phyloP scores from a whole-genome alignment of 139 green algal species.

The Eudorina sp. region DNA sequence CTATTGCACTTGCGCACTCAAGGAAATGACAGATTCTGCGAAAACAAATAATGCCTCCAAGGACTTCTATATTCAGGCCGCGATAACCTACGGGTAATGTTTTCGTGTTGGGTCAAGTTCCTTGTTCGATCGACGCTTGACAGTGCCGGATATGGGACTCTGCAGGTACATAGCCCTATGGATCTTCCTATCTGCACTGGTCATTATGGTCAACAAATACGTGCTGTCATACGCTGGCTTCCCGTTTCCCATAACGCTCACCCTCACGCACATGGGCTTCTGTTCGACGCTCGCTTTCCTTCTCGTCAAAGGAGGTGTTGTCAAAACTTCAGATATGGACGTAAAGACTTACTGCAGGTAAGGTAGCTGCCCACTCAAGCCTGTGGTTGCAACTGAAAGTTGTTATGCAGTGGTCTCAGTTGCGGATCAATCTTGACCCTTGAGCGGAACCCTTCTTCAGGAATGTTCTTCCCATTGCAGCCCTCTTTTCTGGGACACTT shows the following conservation, averaged over 20 bases:
- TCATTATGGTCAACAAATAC: constrained; percentile 87
- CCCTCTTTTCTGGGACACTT: constrained; percentile 87
- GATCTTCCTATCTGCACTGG: constrained; percentile 59
- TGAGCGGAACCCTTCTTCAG: not conserved
- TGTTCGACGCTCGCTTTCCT: constrained; percentile 58
- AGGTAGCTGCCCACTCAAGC: not conserved
- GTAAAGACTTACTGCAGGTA: constrained; percentile 53
- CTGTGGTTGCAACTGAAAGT: too few species aligned
- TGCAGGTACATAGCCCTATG: constrained; percentile 62
- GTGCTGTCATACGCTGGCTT: constrained; percentile 73
- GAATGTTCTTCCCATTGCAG: constrained; percentile 79
- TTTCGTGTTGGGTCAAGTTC: not conserved
- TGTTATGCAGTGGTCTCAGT: not conserved
- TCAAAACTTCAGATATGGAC: constrained; percentile 44
- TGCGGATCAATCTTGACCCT: not conserved
- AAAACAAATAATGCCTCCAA: not conserved
- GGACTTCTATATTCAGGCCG: constrained; percentile 25
- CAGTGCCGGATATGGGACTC: not conserved
- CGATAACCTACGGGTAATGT: constrained; percentile 31
- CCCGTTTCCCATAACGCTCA: constrained; percentile 77
- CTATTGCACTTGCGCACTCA: too few species aligned
- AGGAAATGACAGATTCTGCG: not conserved
- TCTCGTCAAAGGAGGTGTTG: constrained; percentile 51
- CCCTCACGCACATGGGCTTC: constrained; percentile 72
- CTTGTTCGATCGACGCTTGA: not conserved